A percentile compares a stretch with the other conserved stretches of the same genome.
phyloP scores from a whole-genome alignment of 2,329 filamentous ascomycete species.

The Immersiporthe knoxdaviesiana region DNA sequence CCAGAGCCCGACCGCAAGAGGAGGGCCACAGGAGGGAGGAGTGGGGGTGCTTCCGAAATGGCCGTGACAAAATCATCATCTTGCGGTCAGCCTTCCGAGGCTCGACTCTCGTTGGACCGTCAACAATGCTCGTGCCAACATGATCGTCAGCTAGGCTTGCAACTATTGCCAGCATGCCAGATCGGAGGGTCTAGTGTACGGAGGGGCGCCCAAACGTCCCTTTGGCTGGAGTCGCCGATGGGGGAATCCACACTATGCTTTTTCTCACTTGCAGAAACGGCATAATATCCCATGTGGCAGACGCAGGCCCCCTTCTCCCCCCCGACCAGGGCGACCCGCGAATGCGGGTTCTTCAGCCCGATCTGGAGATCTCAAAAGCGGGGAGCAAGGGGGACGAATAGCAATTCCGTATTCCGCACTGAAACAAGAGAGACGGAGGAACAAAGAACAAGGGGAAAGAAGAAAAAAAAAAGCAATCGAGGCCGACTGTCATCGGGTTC shows the following conservation, averaged over 20 bases:
- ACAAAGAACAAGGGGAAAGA: neutral
- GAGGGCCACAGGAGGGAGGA: constrained; percentile 22
- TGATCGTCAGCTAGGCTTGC: constrained; percentile 19
- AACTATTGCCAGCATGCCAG: constrained; percentile 25
- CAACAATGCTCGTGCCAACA: constrained; percentile 20
- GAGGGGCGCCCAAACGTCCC: constrained; percentile 11
- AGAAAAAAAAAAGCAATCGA: constrained; percentile 14
- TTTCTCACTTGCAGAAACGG: constrained; percentile 23
- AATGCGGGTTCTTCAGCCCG: constrained; percentile 26
- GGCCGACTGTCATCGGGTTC: constrained; percentile 16
- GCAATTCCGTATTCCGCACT: constrained; percentile 22
- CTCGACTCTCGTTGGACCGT: constrained; percentile 22
- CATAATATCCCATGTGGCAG: constrained; percentile 15
- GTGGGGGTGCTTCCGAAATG: constrained; percentile 25
- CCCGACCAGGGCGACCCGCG: constrained; percentile 14
- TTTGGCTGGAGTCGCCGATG: constrained; percentile 18
- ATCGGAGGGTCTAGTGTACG: constrained; percentile 11
- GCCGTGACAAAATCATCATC: constrained; percentile 26
- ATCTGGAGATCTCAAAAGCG: constrained; percentile 26
- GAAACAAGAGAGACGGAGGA: neutral
- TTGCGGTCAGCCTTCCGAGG: constrained; percentile 27
- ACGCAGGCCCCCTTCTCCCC: no score
- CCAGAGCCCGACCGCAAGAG: constrained; percentile 20
- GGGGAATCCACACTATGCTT: constrained; percentile 7
- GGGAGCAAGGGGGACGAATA: constrained; percentile 1